Evolutionary conservation across 2,329 filamentous ascomycete species (phyloP).

Genomic region (Hysterium pulicare): DNA sequence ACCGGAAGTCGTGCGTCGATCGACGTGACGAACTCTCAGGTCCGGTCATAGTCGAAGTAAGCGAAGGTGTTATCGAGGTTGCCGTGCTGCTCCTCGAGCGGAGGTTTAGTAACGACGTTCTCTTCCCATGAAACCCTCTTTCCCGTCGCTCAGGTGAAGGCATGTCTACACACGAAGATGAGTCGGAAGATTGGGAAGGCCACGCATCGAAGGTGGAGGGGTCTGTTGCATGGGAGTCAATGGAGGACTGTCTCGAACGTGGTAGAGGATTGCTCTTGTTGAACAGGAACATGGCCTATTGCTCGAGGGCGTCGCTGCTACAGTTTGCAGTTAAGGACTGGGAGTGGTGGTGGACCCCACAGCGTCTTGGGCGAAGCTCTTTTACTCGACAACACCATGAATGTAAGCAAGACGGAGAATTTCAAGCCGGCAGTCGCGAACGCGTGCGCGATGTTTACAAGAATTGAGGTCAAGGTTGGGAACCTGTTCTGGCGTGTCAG

Average conservation of each 20-base stretch:
- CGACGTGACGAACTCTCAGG: conserved; percentile 19
- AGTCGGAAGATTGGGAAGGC: conserved; percentile 23
- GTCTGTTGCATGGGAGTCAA: conserved; percentile 21
- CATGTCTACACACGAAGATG: conserved; percentile 22
- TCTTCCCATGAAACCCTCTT: conserved; percentile 19
- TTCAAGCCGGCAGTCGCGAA: conserved; percentile 23
- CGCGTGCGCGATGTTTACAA: conserved; percentile 20
- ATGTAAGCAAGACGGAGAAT: conserved; percentile 16
- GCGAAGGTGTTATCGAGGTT: conserved; percentile 24
- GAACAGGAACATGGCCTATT: conserved; percentile 24
- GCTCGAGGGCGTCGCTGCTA: neutral
- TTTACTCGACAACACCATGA: conserved; percentile 25
- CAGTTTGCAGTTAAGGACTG: conserved; percentile 17
- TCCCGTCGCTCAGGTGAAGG: conserved; percentile 30
- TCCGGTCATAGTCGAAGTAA: conserved; percentile 14
- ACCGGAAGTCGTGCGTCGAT: conserved; percentile 23
- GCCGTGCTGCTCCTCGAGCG: conserved; percentile 38
- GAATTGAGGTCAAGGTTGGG: conserved; percentile 10
- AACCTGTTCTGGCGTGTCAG: conserved; percentile 18
- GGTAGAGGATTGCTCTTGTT: conserved; percentile 30
- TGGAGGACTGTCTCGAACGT: conserved; percentile 31
- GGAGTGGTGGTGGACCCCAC: conserved; percentile 25
- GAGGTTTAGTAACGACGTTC: conserved; percentile 36
- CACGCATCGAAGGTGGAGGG: conserved; percentile 18
- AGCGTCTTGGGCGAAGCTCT: conserved; percentile 20